A percentile compares a stretch with the other conserved stretches of the same genome.
phyloP scores from a whole-genome alignment of 768 basidiomycete genomes.

The Sistotremastrum suecicum region DNA sequence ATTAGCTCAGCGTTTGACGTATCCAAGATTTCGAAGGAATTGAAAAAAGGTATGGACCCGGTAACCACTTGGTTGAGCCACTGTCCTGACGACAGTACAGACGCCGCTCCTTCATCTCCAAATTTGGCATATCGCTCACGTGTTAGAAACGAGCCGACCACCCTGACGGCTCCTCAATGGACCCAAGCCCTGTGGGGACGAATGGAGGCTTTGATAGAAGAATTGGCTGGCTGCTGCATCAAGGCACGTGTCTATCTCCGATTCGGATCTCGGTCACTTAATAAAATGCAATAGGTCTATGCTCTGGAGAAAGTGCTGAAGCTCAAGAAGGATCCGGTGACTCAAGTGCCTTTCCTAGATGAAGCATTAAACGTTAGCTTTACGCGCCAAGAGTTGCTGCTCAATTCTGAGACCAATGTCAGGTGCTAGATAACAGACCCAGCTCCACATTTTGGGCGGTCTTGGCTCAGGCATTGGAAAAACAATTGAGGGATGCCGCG shows the following conservation, averaged over 20 bases:
- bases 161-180: slow-evolving; percentile 76
- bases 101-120: slow-evolving; percentile 15
- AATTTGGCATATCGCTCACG: slow-evolving; percentile 67
- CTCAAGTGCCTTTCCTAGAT: slow-evolving; percentile 72
- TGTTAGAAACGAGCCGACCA: slow-evolving; percentile 83
- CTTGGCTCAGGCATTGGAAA: slow-evolving; percentile 68
- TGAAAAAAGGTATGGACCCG: slow-evolving; percentile 48
- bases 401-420: background rate
- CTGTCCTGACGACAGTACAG: slow-evolving; percentile 4
- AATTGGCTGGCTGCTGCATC: slow-evolving; percentile 82
- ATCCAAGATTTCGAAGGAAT: slow-evolving; percentile 73
- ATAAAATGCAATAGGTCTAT: slow-evolving; percentile 49
- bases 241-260: slow-evolving; percentile 36
- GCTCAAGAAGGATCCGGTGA: slow-evolving; percentile 71
- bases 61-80: background rate
- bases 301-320: slow-evolving; percentile 87
- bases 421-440: slow-evolving; percentile 85
- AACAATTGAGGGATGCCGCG: slow-evolving; percentile 62
- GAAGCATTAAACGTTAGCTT: slow-evolving; percentile 79
- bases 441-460: slow-evolving; percentile 86
- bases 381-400: background rate
- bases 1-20: slow-evolving; percentile 81
- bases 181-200: slow-evolving; percentile 66
- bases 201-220: slow-evolving; percentile 71
- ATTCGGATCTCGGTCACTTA: background rate